Conservation (phyloP, 1,139 yeast genomes). For the Scheffersomyces illinoinensis region DNA sequence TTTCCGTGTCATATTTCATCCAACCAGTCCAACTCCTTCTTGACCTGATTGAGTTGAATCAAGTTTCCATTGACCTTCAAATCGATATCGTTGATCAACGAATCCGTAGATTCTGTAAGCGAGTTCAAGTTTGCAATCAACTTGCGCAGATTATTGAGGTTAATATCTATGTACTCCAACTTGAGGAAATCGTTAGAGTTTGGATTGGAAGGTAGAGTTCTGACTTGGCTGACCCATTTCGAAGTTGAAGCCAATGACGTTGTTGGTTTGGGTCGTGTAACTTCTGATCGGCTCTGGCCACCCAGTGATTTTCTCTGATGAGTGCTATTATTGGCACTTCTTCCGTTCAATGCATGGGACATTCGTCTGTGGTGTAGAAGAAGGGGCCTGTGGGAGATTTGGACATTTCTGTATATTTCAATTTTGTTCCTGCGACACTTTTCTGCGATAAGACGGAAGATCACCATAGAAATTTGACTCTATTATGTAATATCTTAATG, state of each 20-base stretch:
- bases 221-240: slow-evolving; percentile 35
- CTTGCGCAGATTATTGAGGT: slow-evolving; percentile 44
- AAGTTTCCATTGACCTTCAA: slow-evolving; percentile 29
- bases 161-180: slow-evolving; percentile 46
- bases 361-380: background rate
- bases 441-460: too few species aligned
- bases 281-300: background rate
- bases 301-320: background rate
- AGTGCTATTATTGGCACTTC: background rate
- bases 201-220: slow-evolving; percentile 44
- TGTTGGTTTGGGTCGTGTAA: background rate
- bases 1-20: background rate
- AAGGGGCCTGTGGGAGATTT: background rate
- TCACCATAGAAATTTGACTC: too few species aligned
- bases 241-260: slow-evolving; percentile 3
- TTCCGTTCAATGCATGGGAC: slow-evolving; percentile 2
- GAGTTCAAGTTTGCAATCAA: slow-evolving; percentile 33
- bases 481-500: too few species aligned
- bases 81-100: slow-evolving; percentile 18
- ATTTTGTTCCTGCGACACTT: background rate
- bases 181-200: slow-evolving; percentile 39
- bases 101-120: slow-evolving; percentile 21
- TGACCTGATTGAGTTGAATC: slow-evolving; percentile 25
- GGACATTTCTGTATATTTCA: background rate
- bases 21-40: slow-evolving; percentile 33